Evolutionary conservation across 2,329 filamentous ascomycete species (phyloP), one percentile per base, ranked within the genome.

Genomic region (Xylaria sp.): DNA sequence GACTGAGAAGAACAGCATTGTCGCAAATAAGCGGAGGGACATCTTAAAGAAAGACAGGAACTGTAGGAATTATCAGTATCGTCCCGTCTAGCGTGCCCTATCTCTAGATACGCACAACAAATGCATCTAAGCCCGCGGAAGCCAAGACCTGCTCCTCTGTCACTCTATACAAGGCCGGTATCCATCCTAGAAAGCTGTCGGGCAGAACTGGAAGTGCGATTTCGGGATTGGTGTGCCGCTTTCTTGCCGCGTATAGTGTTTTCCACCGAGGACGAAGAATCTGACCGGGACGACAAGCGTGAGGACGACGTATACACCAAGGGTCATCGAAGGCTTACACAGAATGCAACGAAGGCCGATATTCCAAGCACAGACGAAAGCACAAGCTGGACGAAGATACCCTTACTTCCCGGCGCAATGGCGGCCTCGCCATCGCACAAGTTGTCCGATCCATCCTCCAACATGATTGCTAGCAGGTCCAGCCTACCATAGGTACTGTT

Each of bases 1-100:
- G 35, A 90, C 81, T 27, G 93, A 90, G 71, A 98, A 92, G 64
- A 97, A 87, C 58, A 95, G 85, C 70, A 96, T 90, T 53, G 90
- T 80, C 15, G 85, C 80, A 52, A 98, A 88, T 68, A 97, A 90
- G 64, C 90, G 91, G 67, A 93, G 91, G 11, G 94, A 90, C 87
- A 98, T 95, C 75, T 93, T 96, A 83, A 97, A 98, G 78, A 99
- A 99, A 15, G 90, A 86, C 13, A 99, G 83, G 73, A 99, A 97
- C 70, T 72, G 37, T 7, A 21, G 38, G 35, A 3, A 10, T 85
- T 87, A 71, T 56, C 17, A 61, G 60, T 31, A 65, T 41, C 17
- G 38, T 9, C n/a, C 15, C 4, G 52, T 10, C 58, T n/a, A n/a
- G 11, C 17, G 29, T 15, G 23, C 17, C n/a, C 8, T 1, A 9